phyloP scores from a whole-genome alignment of 257 asterid genomes.

The Rehmannia glutinosa region DNA sequence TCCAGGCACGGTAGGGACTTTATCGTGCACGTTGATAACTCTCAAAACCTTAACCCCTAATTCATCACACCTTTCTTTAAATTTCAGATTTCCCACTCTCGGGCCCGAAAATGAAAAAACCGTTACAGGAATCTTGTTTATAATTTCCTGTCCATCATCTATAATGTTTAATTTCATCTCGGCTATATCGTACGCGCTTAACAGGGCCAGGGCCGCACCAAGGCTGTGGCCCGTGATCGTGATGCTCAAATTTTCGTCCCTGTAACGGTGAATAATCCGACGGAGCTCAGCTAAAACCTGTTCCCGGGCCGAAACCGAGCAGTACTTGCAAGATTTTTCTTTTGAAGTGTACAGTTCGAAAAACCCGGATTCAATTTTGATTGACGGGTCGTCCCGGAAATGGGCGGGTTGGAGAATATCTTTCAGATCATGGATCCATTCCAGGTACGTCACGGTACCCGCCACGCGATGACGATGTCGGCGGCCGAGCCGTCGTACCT shows the following conservation, averaged over 20 bases:
- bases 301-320: conserved; percentile 65
- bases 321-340: conserved; percentile 42
- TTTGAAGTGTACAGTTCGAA: conserved; percentile 66
- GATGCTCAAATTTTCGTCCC: conserved; percentile 61
- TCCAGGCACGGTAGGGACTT: conserved; percentile 67
- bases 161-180: conserved; percentile 47
- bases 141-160: conserved; percentile 19
- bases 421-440: conserved; percentile 78
- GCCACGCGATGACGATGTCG: conserved; percentile 72
- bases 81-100: conserved; percentile 62
- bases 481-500: conserved; percentile 60
- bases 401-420: conserved; percentile 70
- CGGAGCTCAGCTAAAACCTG: conserved; percentile 65
- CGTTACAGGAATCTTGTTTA: conserved; percentile 39
- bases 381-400: conserved; percentile 56
- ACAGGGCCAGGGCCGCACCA: conserved; percentile 65
- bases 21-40: conserved; percentile 54
- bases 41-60: conserved; percentile 53
- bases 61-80: conserved; percentile 69
- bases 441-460: conserved; percentile 82
- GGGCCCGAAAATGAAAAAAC: conserved; percentile 67
- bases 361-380: conserved; percentile 74
- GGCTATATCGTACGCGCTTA: conserved; percentile 69
- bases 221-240: conserved; percentile 81
- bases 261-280: conserved; percentile 52